Percentiles rank a stretch among this genome's conserved stretches.
Evolutionary conservation across 192 early-diverging fungal species (phyloP).

Genomic region (Linderina pennispora): DNA sequence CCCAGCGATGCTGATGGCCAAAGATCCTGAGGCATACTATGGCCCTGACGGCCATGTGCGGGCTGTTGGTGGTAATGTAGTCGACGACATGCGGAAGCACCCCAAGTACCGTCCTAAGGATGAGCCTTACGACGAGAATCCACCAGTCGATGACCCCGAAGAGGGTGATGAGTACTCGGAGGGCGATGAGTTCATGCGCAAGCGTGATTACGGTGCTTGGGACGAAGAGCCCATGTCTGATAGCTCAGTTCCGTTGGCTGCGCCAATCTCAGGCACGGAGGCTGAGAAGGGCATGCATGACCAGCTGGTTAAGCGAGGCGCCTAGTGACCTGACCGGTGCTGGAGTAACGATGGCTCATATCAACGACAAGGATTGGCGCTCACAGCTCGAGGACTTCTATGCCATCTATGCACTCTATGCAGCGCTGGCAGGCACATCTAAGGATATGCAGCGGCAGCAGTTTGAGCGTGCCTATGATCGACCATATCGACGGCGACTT

Average conservation of each 20-base stretch:
- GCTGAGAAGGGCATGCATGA: too few relatives aligned
- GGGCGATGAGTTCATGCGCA: conserved; percentile 44
- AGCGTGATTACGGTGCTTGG: conserved; percentile 28
- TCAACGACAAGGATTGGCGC: conserved; percentile 31
- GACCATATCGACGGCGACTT: conserved; percentile 44
- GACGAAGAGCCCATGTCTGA: conserved; percentile 5
- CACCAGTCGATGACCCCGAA: conserved; percentile 39
- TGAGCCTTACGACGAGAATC: conserved; percentile 45
- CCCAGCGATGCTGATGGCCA: conserved; percentile 44
- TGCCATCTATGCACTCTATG: conserved; percentile 28
- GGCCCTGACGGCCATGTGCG: conserved; percentile 39
- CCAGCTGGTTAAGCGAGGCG: conserved; percentile 7
- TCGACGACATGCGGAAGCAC: conserved; percentile 44
- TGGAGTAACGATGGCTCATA: conserved; percentile 26
- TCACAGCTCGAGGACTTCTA: conserved; percentile 39
- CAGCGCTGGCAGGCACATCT: conserved; percentile 23
- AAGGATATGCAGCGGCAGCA: conserved; percentile 32
- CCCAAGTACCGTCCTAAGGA: conserved; percentile 21
- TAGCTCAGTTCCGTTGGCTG: conserved; percentile 22
- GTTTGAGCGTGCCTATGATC: conserved; percentile 32
- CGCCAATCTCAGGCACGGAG: neutral
- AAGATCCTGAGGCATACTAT: conserved; percentile 38
- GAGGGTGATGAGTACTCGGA: conserved; percentile 45
- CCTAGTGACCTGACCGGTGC: conserved; percentile 18
- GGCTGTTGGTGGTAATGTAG: conserved; percentile 34